Percentiles rank a stretch among this genome's conserved stretches.
Evolutionary conservation across 768 basidiomycete genomes (phyloP).

Genomic region (Mycena filopes): DNA sequence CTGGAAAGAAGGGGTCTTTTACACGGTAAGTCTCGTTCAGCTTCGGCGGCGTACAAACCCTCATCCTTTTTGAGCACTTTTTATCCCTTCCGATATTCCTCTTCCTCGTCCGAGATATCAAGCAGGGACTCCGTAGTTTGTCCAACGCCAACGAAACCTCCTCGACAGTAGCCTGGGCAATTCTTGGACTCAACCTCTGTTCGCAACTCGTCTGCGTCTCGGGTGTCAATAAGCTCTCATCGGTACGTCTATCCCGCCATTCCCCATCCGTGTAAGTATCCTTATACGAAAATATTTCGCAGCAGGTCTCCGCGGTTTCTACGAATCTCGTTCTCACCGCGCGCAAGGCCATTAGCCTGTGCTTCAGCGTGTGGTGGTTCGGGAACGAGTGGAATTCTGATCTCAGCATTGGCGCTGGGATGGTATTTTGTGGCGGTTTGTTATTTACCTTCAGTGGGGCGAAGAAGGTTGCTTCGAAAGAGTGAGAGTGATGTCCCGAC

Average conservation of each 20-base stretch:
- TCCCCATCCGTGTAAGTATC: too few species aligned
- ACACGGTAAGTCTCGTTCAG: conserved; percentile 63
- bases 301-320: conserved; percentile 83
- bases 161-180: conserved; percentile 58
- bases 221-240: conserved; percentile 84
- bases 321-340: conserved; percentile 85
- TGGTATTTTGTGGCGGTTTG: conserved; percentile 80
- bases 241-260: conserved; percentile 58
- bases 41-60: not conserved
- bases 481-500: too few species aligned
- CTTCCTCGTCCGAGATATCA: conserved; percentile 66
- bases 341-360: conserved; percentile 83
- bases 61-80: conserved; percentile 63
- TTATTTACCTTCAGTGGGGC: conserved; percentile 58
- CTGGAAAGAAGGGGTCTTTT: conserved; percentile 89
- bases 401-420: conserved; percentile 70
- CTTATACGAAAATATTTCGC: not conserved
- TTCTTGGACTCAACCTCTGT: conserved; percentile 71
- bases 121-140: conserved; percentile 62
- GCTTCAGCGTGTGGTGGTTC: conserved; percentile 88
- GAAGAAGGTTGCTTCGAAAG: conserved; percentile 6
- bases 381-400: conserved; percentile 76
- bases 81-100: conserved; percentile 83
- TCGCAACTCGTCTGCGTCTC: conserved; percentile 86
- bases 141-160: conserved; percentile 46